Percentiles rank a stretch among this genome's conserved stretches.
Evolutionary conservation across 495 filamentous ascomycete species (phyloP).

Genomic region (Aspergillus mulundensis): DNA sequence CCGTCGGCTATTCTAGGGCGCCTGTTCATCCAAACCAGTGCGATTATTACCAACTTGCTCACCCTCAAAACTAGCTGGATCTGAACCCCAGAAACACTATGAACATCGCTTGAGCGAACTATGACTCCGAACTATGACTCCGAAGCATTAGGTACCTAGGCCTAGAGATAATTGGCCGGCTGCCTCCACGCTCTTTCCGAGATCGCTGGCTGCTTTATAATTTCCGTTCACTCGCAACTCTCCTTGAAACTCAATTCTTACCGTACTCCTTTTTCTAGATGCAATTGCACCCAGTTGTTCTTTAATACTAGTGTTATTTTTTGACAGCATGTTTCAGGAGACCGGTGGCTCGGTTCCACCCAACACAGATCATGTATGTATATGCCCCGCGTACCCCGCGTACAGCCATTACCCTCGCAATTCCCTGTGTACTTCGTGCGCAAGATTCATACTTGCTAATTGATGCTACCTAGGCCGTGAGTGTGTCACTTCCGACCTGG

Average conservation of each 20-base stretch:
- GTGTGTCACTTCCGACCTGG: constrained; percentile 95
- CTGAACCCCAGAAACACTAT: not conserved
- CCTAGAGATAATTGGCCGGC: constrained; percentile 7
- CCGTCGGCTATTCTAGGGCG: too few species aligned
- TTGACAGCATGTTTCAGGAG: constrained; percentile 36
- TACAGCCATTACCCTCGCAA: not conserved
- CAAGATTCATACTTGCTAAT: too few species aligned
- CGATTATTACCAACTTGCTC: too few species aligned
- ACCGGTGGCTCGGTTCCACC: constrained; percentile 44
- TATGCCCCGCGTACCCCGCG: constrained; percentile 22
- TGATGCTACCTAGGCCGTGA: constrained; percentile 67
- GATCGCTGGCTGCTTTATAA: constrained; percentile 23
- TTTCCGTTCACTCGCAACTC: not conserved
- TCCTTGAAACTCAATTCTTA: not conserved
- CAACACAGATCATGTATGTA: constrained; percentile 55
- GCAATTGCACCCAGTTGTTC: constrained; percentile 2
- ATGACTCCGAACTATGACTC: not conserved
- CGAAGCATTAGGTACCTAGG: not conserved
- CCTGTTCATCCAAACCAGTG: too few species aligned
- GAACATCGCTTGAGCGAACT: not conserved
- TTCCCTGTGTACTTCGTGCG: not conserved
- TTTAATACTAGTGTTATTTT: not conserved
- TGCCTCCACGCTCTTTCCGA: constrained; percentile 30
- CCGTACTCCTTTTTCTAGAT: not conserved
- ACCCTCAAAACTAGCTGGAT: too few species aligned